These are phyloP conservation scores for Nicotiana sylvestris DNA, from an alignment of 257 asterid species.

Conservation along the genomic window DNA sequence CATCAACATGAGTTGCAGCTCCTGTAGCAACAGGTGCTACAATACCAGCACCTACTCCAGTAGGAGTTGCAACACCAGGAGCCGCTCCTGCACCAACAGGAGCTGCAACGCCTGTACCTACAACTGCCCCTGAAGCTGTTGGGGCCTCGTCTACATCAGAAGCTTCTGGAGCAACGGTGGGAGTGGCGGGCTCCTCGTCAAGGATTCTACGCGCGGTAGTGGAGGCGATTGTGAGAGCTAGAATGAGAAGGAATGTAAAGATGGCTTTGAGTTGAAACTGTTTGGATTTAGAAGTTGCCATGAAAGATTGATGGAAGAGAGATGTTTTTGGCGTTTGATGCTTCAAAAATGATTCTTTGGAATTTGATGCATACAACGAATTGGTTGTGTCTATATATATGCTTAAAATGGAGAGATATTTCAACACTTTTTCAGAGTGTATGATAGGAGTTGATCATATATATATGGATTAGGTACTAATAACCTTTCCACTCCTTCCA, in stretches of 20 bases:
- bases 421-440: not conserved
- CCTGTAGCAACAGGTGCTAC: not conserved
- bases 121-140: not conserved
- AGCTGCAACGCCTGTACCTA: not conserved
- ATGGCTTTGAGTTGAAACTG: not conserved
- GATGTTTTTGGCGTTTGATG: not conserved
- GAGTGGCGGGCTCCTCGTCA: slow-evolving; percentile 22
- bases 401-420: not conserved
- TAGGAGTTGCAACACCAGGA: not conserved
- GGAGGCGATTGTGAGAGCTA: slow-evolving; percentile 14
- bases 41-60: not conserved
- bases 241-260: slow-evolving; percentile 4
- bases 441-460: not conserved
- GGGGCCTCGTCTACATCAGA: slow-evolving; percentile 4
- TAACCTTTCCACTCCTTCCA: not conserved
- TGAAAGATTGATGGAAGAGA: not conserved
- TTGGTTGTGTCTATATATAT: not conserved
- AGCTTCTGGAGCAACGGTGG: slow-evolving; percentile 16
- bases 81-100: not conserved
- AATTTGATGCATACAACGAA: not conserved
- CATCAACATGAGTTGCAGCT: not conserved
- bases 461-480: slow-evolving; percentile 1
- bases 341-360: not conserved
- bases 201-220: slow-evolving; percentile 30
- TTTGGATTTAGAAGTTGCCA: not conserved